Percentiles rank a stretch among this genome's conserved stretches.
phyloP scores from a whole-genome alignment of 768 basidiomycete genomes.

The Mycena belliarum region DNA sequence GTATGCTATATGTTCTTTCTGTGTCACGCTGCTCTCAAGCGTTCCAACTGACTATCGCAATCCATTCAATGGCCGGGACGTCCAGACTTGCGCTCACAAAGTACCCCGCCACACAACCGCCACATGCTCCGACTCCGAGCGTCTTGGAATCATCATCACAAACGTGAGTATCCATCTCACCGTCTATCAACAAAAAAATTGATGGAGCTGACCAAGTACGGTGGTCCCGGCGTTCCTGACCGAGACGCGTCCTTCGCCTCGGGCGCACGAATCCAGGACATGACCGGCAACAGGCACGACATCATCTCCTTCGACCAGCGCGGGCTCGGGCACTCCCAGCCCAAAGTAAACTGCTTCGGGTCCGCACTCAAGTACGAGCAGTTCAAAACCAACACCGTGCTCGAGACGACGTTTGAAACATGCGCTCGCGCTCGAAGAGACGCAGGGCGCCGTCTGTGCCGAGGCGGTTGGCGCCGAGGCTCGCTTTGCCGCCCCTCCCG shows the following conservation, averaged over 20 bases:
- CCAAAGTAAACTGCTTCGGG: conserved; percentile 17
- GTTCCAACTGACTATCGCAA: conserved; percentile 20
- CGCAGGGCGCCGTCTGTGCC: conserved; percentile 10
- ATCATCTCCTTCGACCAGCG: conserved; percentile 24
- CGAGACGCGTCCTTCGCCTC: conserved; percentile 6
- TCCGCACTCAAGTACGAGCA: conserved; percentile 12
- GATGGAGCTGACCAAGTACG: not conserved
- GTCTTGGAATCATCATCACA: conserved; percentile 18
- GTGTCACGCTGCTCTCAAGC: not conserved
- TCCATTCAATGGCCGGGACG: conserved; percentile 14
- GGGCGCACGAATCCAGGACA: conserved; percentile 2
- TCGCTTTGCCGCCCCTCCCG: conserved; percentile 5
- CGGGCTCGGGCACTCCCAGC: conserved; percentile 15
- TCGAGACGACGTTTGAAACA: conserved; percentile 21
- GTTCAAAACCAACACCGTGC: conserved; percentile 21
- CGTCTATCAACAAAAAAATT: not conserved
- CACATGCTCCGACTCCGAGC: conserved; percentile 12
- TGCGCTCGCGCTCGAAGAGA: conserved; percentile 17
- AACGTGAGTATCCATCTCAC: not conserved
- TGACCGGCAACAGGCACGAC: conserved; percentile 19
- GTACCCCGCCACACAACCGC: conserved; percentile 19
- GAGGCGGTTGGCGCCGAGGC: conserved; percentile 11
- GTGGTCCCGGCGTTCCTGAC: conserved; percentile 16
- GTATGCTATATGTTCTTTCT: conserved; percentile 1
- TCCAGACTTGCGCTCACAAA: conserved; percentile 16